Percentiles rank a stretch among this genome's conserved stretches.
phyloP scores from a whole-genome alignment of 129 eudicot genomes.

The Centella asiatica region DNA sequence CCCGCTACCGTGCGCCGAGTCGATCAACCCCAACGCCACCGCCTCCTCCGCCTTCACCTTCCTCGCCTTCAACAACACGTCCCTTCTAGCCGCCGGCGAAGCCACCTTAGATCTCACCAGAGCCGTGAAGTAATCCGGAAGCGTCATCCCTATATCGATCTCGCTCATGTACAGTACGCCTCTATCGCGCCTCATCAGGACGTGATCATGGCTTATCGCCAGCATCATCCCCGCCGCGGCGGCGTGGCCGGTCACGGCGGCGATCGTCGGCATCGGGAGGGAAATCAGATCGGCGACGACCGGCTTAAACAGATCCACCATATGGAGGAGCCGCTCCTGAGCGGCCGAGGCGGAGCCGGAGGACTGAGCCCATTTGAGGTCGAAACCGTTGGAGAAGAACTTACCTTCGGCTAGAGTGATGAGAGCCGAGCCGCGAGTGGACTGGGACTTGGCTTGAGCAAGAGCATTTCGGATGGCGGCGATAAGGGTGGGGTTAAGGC shows the following conservation, averaged over 20 bases:
- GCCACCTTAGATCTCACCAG: conserved; percentile 37
- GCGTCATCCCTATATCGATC: conserved; percentile 64
- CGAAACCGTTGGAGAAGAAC: conserved; percentile 88
- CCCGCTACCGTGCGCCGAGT: conserved; percentile 33
- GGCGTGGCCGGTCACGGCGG: conserved; percentile 81
- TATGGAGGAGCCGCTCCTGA: conserved; percentile 26
- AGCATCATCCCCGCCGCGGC: conserved; percentile 75
- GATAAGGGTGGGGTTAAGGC: conserved; percentile 59
- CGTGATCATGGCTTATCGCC: conserved; percentile 68
- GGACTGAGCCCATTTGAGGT: conserved; percentile 53
- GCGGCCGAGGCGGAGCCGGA: conserved; percentile 31
- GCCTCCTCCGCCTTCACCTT: conserved; percentile 53
- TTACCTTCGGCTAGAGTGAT: conserved; percentile 53
- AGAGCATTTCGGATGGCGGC: conserved; percentile 50
- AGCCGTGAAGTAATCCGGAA: conserved; percentile 66
- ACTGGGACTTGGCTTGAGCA: conserved; percentile 46
- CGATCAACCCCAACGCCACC: conserved; percentile 50
- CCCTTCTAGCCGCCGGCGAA: conserved; percentile 35
- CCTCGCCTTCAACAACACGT: conserved; percentile 41
- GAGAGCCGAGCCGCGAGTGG: conserved; percentile 45
- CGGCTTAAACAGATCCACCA: conserved; percentile 42
- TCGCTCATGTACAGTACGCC: conserved; percentile 78
- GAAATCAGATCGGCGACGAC: conserved; percentile 50
- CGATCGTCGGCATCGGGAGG: conserved; percentile 84
- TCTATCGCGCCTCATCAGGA: conserved; percentile 53